Evolutionary conservation across 2,329 filamentous ascomycete genomes (phyloP), one percentile per base, ranked within the genome.

Genomic region (Aspergillus awamori): DNA sequence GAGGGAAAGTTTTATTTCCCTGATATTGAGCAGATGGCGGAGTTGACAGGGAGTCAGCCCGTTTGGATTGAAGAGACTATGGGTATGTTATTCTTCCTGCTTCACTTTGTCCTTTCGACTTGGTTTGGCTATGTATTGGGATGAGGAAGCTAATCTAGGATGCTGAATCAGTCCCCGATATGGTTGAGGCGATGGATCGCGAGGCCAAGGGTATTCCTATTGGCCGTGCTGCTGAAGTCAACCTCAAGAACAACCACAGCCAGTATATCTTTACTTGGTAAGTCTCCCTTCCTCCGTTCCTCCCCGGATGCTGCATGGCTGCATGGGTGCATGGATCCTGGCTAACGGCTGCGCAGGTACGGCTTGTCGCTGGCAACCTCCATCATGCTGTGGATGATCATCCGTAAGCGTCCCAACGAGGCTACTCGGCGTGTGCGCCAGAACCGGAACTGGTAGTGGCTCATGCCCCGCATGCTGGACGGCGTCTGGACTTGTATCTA

Each of bases 191-290:
- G 64, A 89, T 92, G 73, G 87, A 93, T 70, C 87, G 92, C 72
- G 86, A 91, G 72, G 83, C 85, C 13, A 90, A 89, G 70, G 95
- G 95, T 28, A 89, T 97, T 62, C 95, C 95, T 1, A 94, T 97
- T 73, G 95, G 93, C 13, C 86, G 94, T 73, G 81, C 92, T 6
- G 86, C 95, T 4, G 92, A 96, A 79, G 93, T 99, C 63, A 96
- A 96, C 75, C 81, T 99, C 73, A 87, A 92, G 75, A 99, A 99
- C 76, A 98, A 96, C 79, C 95, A 99, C 78, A 88, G 92, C 65
- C 95, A 98, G 82, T 99, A 99, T 78, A 99, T 99, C 69, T 95
- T 97, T 77, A 99, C 95, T 67, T 99, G 95, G 95, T 98, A 86
- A 73, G 88, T 79, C 33, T 39, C 36, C 36, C 39, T 43, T 39